phyloP scores from a whole-genome alignment of 148 eudicot genomes.

The Rhododendron ferrugineum region DNA sequence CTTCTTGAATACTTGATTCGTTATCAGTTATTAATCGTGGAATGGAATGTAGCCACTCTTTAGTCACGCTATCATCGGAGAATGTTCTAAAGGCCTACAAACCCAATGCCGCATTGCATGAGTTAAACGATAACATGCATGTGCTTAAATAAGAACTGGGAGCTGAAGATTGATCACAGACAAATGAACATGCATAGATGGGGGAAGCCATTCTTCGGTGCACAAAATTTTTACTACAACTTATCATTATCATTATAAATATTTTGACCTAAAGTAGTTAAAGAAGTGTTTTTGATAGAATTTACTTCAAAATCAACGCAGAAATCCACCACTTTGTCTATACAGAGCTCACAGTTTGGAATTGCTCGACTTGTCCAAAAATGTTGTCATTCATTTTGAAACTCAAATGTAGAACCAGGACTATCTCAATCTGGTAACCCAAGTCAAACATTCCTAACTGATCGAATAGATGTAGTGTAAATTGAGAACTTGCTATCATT shows the following conservation, averaged over 20 bases:
- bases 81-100: conserved; percentile 71
- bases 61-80: conserved; percentile 46
- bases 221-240: background rate
- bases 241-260: background rate
- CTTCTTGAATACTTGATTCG: conserved; percentile 96
- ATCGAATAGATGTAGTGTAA: background rate
- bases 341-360: background rate
- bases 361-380: background rate
- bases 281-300: background rate
- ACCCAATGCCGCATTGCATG: background rate
- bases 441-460: background rate
- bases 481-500: background rate
- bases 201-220: background rate
- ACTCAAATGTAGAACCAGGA: background rate
- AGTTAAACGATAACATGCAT: background rate
- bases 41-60: conserved; percentile 91
- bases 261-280: background rate
- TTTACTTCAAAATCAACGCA: background rate
- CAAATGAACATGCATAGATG: background rate
- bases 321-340: background rate
- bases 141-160: background rate
- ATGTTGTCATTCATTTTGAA: background rate
- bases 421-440: background rate
- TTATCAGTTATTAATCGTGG: conserved; percentile 81
- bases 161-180: background rate